These are phyloP conservation scores for Abortiporus biennis DNA, from an alignment of 1,284 basidiomycete species.

Conservation along the genomic window DNA sequence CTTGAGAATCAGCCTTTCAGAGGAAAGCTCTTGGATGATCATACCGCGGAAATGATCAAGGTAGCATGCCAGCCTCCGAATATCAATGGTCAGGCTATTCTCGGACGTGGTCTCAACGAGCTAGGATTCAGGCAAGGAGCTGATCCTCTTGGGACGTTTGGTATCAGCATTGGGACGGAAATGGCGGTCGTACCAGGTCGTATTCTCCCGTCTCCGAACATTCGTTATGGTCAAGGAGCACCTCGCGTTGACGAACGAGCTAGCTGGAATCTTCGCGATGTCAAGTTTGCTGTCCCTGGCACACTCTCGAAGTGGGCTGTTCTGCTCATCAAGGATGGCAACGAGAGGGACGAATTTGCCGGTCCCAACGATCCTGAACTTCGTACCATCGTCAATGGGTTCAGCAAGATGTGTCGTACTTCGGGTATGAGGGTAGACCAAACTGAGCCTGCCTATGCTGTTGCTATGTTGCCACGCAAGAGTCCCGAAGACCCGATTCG, in stretches of 20 bases:
- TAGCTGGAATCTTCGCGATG: conserved; percentile 63
- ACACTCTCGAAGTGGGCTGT: conserved; percentile 55
- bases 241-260: conserved; percentile 51
- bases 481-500: conserved; percentile 41
- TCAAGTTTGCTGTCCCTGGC: conserved; percentile 55
- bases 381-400: conserved; percentile 35
- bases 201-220: conserved; percentile 50
- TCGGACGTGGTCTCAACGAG: conserved; percentile 45
- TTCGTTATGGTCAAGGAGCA: conserved; percentile 46
- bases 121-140: conserved; percentile 51
- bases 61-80: conserved; percentile 64
- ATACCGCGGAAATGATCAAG: conserved; percentile 64
- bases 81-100: conserved; percentile 55
- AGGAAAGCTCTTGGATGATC: conserved; percentile 63
- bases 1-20: conserved; percentile 62
- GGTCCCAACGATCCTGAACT: conserved; percentile 44
- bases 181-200: conserved; percentile 74
- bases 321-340: conserved; percentile 54
- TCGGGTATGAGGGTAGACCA: conserved; percentile 51
- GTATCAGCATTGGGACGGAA: conserved; percentile 49
- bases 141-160: conserved; percentile 48
- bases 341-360: conserved; percentile 37
- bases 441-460: conserved; percentile 26
- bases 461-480: conserved; percentile 40
- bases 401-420: conserved; percentile 48